phyloP scores from a whole-genome alignment of 2,329 filamentous ascomycete genomes.

The Sarocladiaceae sp. region DNA sequence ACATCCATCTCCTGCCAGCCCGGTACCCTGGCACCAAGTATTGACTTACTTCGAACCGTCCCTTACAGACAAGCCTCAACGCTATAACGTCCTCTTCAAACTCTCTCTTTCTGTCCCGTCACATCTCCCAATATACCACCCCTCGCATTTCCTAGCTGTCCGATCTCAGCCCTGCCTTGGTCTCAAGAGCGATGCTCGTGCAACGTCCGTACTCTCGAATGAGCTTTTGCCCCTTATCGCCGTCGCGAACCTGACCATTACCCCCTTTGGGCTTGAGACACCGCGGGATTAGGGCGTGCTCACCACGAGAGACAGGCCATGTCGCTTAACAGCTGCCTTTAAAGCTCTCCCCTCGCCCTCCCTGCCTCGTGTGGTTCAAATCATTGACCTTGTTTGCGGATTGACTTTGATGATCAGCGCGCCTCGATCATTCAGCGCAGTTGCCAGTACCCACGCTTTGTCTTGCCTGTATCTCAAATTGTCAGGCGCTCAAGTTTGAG shows the following conservation, averaged over 20 bases:
- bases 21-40: neutral
- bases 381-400: neutral
- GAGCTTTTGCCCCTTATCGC: neutral
- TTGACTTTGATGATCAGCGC: neutral
- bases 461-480: constrained; percentile 1
- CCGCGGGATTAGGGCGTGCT: neutral
- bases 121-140: neutral
- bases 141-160: neutral
- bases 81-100: neutral
- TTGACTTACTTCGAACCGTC: neutral
- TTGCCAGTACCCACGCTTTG: neutral
- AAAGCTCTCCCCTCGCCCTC: neutral
- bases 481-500: neutral
- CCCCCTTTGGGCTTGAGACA: constrained; percentile 3
- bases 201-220: neutral
- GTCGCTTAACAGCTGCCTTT: neutral
- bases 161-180: neutral
- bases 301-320: constrained; percentile 5
- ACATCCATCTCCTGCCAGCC: neutral
- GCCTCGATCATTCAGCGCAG: neutral
- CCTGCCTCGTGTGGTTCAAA: neutral
- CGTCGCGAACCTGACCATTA: neutral
- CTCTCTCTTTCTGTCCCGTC: neutral
- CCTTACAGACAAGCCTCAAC: neutral
- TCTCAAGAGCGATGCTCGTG: neutral